These are phyloP conservation scores for Choanephora cucurbitarum DNA, from an alignment of 371 early-diverging fungal species.

Conservation along the genomic window DNA sequence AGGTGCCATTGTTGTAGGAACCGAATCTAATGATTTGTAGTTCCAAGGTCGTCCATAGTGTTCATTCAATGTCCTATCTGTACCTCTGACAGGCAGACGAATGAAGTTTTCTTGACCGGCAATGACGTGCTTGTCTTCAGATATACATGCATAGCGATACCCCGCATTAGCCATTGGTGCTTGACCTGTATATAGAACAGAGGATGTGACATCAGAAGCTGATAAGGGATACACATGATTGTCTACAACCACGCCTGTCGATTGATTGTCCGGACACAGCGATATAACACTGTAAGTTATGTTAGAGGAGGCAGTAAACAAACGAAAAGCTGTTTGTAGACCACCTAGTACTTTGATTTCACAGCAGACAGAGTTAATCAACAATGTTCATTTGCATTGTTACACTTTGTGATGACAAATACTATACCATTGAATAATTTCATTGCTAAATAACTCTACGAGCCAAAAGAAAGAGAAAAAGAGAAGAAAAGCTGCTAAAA, in stretches of 20 bases:
- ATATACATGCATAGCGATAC: slow-evolving; percentile 16
- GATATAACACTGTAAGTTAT: slow-evolving; percentile 18
- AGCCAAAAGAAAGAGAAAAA: no score
- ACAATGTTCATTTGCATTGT: no score
- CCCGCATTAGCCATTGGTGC: slow-evolving; percentile 14
- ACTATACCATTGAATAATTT: no score
- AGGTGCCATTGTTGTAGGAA: slow-evolving; percentile 12
- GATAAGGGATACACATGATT: slow-evolving; percentile 14
- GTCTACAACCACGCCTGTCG: slow-evolving; percentile 16
- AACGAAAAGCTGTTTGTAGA: no score
- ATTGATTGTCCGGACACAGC: slow-evolving; percentile 5
- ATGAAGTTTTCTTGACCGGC: slow-evolving; percentile 20
- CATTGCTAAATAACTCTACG: no score
- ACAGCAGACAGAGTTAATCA: no score
- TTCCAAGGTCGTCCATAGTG: slow-evolving; percentile 30
- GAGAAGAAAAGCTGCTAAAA: no score
- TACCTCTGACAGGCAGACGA: slow-evolving; percentile 1
- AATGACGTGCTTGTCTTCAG: background rate
- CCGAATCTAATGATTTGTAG: background rate
- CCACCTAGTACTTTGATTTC: no score
- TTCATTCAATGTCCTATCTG: slow-evolving; percentile 14
- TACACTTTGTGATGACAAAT: no score
- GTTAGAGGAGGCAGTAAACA: background rate
- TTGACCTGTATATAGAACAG: slow-evolving; percentile 12
- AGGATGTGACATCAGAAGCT: background rate